Base-by-base conservation (phyloP, 2,329 filamentous ascomycete species). In the Monosporascus sp. region DNA sequence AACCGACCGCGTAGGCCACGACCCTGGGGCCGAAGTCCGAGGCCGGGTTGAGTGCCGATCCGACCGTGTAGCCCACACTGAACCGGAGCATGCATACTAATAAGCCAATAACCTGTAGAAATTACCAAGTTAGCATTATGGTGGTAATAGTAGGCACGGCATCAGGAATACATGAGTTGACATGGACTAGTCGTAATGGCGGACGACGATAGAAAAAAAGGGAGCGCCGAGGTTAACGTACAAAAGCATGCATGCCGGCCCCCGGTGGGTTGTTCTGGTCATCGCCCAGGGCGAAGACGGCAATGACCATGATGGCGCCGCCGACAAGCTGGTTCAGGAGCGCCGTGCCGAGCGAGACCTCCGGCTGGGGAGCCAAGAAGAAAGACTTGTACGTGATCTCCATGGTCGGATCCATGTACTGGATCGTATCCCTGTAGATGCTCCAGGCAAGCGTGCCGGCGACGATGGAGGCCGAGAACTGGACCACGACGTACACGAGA, bases 191-290 rank as follows among this genome's bases (percentile, higher is more conserved):
- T 14, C 31, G 4, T 14, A 24, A 44, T 6, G 20, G 14, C 3
- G 20, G 18, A 20, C 41, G 6, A 15, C 11, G 22, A 15, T 6
- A 8, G 41, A 37, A 3, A 7, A 15, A 39, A 31, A 20, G 36
- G 24, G 22, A 24, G 9, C 11, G 5, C 31, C 31, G 31, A 5
- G 9, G 31, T 34, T 34, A 34, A 54, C 53, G 34, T 52, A 57
- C 57, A 45, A 71, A 62, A 3, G 69, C 67, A 50, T 71, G 68
- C 58, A 71, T 72, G 6, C 69, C 69, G 6, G 68, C 67, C 0
- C 67, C 69, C 0, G 69, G 69, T 0, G 70, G 65, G 20, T 70
- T 67, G 39, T 72, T 72, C 49, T 70, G 68, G 49, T 70, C 68
- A 41, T 72, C 70, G 8, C 68, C 70, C 0, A 71, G 57, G 0